Conservation (phyloP, 2,329 filamentous ascomycete genomes). For the Aspergillus hortae region DNA sequence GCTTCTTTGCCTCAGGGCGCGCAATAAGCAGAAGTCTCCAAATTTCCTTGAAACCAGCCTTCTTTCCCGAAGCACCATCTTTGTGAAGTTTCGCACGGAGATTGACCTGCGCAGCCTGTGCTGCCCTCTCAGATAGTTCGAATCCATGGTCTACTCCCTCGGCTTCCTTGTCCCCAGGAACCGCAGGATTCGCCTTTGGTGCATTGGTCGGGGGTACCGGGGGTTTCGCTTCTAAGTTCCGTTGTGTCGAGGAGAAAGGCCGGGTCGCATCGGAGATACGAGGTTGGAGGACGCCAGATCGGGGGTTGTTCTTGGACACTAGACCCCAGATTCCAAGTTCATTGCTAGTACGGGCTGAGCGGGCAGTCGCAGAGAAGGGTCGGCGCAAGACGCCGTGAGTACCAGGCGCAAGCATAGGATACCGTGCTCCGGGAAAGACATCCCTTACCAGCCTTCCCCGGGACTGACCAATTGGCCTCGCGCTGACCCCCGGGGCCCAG, state of each 20-base stretch:
- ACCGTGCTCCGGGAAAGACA: conserved; percentile 12
- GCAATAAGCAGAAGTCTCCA: conserved; percentile 88
- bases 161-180: conserved; percentile 39
- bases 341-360: conserved; percentile 16
- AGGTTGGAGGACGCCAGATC: conserved; percentile 12
- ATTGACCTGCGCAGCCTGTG: conserved; percentile 84
- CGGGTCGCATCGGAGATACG: conserved; percentile 22
- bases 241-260: conserved; percentile 24
- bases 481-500: conserved; percentile 28
- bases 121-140: conserved; percentile 74
- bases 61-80: conserved; percentile 58
- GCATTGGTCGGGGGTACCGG: conserved; percentile 13
- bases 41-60: conserved; percentile 69
- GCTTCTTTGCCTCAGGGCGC: conserved; percentile 73
- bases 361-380: conserved; percentile 22
- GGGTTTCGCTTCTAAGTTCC: conserved; percentile 24
- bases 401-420: not conserved
- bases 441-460: conserved; percentile 16
- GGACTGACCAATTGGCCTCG: conserved; percentile 22
- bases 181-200: conserved; percentile 26
- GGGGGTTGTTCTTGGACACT: conserved; percentile 12
- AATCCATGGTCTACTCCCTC: conserved; percentile 61
- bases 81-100: conserved; percentile 83
- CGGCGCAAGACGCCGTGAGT: conserved; percentile 13
- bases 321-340: conserved; percentile 12